Base-by-base conservation (phyloP, 257 asterid species). In the Ilex asprella region DNA sequence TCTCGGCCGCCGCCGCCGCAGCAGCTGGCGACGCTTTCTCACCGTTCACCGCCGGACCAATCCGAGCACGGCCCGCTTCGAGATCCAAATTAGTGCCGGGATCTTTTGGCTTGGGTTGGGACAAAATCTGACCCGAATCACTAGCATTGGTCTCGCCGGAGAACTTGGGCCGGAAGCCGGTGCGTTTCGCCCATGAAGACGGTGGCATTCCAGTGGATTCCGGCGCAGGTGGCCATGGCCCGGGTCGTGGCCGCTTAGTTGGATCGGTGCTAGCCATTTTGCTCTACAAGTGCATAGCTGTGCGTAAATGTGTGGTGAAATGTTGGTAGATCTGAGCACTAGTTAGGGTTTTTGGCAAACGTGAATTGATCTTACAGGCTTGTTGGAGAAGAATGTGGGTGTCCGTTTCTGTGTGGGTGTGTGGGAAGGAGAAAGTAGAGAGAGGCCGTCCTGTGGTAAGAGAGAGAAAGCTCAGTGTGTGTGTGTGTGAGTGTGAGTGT, bases 141-240 rank as follows among this genome's bases (percentile, higher is more conserved):
- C 76, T 76, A 59, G 94, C 94, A 73, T 82, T 89, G 3, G 96
- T 81, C 87, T 93, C 97, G 10, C 97, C 99, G 31, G 96, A 87
- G 72, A 93, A 85, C 74, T 89, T 87, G 11, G 99, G 97, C 44
- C 97, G 88, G 61, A 93, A 93, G 3, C 97, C 99, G 39, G 97
- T 93, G 16, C 85, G 80, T 46, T 93, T 93, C 0, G 99, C 99
- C 97, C 99, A 93, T 3, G 99, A 79, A 5, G 97, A 65, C 4
- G 97, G 95, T 31, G 99, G 99, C 86, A 84, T 73, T 79, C 93
- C 79, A 5, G 84, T 67, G 12, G 95, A 58, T 6, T 87, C 97
- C 12, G 90, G 87, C 2, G 76, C 84, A 10, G 99, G 89, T 32
- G 91, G 87, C 91, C 94, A 86, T 6, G 88, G 92, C 2, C 91